Base-by-base conservation (phyloP, 345 rosid species). In the Populus deltoides region DNA sequence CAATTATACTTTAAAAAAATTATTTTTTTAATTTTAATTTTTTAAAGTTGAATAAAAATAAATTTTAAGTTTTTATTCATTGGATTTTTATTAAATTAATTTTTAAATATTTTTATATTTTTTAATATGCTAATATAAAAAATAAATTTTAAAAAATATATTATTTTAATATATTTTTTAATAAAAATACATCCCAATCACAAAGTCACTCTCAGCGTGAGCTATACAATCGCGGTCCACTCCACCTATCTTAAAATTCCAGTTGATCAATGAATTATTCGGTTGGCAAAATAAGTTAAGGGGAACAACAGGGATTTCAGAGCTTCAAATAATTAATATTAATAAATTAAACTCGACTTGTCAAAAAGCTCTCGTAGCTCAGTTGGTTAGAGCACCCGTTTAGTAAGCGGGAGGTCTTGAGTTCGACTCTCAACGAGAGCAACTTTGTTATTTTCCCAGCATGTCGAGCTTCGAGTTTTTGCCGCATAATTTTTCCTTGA, bases 351-450 rank as follows among this genome's bases (percentile, higher is more conserved):
- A 0, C 1, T 2, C 6, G 2, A 16, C 57, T 51, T 6, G 6
- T n/a, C 1, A 11, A 66, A 0, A 8, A 35, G 97, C 93, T 93
- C 86, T 94, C 88, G 86, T 94, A 90, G 96, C 93, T 90, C 92
- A 91, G 93, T 87, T 91, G 93, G 94, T 92, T 93, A 92, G 93
- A 89, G 93, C 94, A 90, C 90, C 93, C 87, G 92, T 87, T 93
- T 91, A 91, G 89, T 88, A 87, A 90, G 92, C 93, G 87, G 94
- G 91, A 92, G 93, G 89, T 89, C 94, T 92, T 89, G 97, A 93
- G 93, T 91, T 93, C 88, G 36, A 92, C 93, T 92, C 92, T 92
- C 93, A 93, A 88, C 78, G 89, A 90, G 81, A 92, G 35, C 35
- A 33, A 33, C 35, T 33, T 33, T 0, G 35, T 33, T 33, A 0